These are phyloP conservation scores for Candida ipomoeae DNA, from an alignment of 805 yeast species.

Conservation along the genomic window DNA sequence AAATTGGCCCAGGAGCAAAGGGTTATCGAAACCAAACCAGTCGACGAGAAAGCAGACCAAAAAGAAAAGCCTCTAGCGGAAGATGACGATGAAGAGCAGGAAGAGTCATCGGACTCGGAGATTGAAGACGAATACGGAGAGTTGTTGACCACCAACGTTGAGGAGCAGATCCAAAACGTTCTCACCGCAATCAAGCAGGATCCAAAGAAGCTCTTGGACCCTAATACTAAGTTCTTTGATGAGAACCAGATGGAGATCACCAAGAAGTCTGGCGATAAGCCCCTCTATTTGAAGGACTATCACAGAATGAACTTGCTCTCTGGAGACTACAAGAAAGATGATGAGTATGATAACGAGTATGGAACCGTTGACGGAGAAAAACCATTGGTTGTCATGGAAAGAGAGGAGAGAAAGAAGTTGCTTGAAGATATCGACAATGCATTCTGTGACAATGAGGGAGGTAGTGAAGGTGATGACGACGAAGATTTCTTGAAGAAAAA, in stretches of 20 bases:
- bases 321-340: conserved; percentile 49
- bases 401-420: conserved; percentile 69
- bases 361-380: conserved; percentile 51
- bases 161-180: conserved; percentile 70
- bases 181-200: conserved; percentile 64
- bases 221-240: conserved; percentile 68
- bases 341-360: conserved; percentile 32
- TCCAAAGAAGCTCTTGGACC: conserved; percentile 63
- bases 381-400: conserved; percentile 71
- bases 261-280: conserved; percentile 41
- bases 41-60: conserved; percentile 10
- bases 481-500: conserved; percentile 60
- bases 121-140: conserved; percentile 93
- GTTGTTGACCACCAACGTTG: conserved; percentile 79
- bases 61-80: conserved; percentile 25
- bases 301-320: conserved; percentile 79
- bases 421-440: conserved; percentile 73
- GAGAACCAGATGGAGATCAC: conserved; percentile 45
- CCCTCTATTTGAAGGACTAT: conserved; percentile 86
- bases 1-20: background rate
- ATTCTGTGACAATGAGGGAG: conserved; percentile 38
- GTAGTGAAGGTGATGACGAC: conserved; percentile 41
- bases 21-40: background rate
- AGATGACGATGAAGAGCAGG: conserved; percentile 28
- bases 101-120: conserved; percentile 42